Percentiles rank a stretch among this genome's conserved stretches.
Evolutionary conservation across 208 protist genomes (phyloP).

Genomic region (Porcisia deanei): DNA sequence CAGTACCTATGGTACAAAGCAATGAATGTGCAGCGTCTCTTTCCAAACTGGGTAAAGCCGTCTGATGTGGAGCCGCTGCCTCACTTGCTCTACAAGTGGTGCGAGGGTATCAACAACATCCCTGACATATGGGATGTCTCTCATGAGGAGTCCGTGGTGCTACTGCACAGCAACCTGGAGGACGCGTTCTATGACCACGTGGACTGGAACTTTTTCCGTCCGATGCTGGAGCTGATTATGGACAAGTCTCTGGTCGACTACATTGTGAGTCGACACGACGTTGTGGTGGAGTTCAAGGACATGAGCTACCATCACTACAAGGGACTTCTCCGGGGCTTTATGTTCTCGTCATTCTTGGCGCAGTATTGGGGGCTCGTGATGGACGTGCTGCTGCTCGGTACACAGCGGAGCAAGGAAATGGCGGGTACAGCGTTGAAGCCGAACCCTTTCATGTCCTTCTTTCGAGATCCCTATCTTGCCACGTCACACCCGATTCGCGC

Average conservation of each 20-base stretch:
- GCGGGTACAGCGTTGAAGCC: constrained; percentile 96
- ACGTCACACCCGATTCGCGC: constrained; percentile 98
- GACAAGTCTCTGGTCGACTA: constrained; percentile 99
- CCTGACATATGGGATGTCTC: constrained; percentile 97
- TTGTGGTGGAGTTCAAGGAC: constrained; percentile 99
- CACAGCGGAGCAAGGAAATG: constrained; percentile 98
- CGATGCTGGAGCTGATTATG: constrained; percentile 99
- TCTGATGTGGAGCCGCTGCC: constrained; percentile 99
- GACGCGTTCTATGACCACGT: constrained; percentile 99
- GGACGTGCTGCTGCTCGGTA: constrained; percentile 99
- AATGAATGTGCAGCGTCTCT: constrained; percentile 98
- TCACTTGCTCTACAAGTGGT: constrained; percentile 99
- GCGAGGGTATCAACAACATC: constrained; percentile 99
- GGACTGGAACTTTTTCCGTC: constrained; percentile 99
- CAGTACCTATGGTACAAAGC: constrained; percentile 99
- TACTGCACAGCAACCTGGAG: constrained; percentile 97
- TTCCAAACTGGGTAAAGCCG: constrained; percentile 99
- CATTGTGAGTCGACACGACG: constrained; percentile 99
- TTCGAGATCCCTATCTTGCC: constrained; percentile 93
- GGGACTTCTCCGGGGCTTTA: constrained; percentile 99
- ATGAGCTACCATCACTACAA: constrained; percentile 99
- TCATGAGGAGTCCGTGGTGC: constrained; percentile 98
- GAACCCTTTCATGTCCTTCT: constrained; percentile 99
- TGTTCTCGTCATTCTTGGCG: constrained; percentile 99
- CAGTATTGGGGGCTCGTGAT: constrained; percentile 99